A percentile compares a stretch with the other conserved stretches of the same genome.
Conservation (phyloP, 139 green algal species). For the Chlorella sp. region DNA sequence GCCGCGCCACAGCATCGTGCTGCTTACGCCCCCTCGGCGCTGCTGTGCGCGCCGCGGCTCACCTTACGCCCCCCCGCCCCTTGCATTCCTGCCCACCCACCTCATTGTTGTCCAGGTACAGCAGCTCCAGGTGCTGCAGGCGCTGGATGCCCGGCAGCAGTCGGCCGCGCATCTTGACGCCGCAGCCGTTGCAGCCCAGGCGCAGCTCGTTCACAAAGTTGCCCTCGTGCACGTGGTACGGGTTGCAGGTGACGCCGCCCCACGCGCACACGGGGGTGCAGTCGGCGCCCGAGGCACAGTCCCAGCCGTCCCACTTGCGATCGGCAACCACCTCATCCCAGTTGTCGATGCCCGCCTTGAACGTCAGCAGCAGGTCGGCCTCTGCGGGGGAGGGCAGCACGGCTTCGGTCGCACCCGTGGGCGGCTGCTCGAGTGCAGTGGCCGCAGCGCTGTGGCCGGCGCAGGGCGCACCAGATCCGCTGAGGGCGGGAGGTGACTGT, state of each 20-base stretch:
- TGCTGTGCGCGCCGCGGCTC: too few species aligned
- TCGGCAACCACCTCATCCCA: constrained; percentile 18
- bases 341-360: constrained; percentile 9
- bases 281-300: not conserved
- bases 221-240: not conserved
- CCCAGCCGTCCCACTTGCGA: not conserved
- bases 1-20: not conserved
- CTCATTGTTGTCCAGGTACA: constrained; percentile 2
- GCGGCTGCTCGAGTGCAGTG: too few species aligned
- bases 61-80: too few species aligned
- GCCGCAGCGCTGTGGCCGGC: too few species aligned
- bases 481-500: too few species aligned
- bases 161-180: not conserved
- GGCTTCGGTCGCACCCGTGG: too few species aligned
- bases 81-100: not conserved
- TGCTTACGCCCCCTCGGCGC: not conserved
- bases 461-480: too few species aligned
- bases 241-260: constrained; percentile 25
- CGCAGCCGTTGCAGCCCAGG: constrained; percentile 10
- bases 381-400: not conserved
- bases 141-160: constrained; percentile 10
- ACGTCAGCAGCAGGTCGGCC: constrained; percentile 1
- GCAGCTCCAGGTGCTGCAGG: constrained; percentile 6
- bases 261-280: constrained; percentile 12
- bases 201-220: constrained; percentile 25